A percentile compares a stretch with the other conserved stretches of the same genome.
These are phyloP conservation scores for Pseudoneurospora amorphoporcata DNA, from an alignment of 495 filamentous ascomycete species.

Conservation along the genomic window DNA sequence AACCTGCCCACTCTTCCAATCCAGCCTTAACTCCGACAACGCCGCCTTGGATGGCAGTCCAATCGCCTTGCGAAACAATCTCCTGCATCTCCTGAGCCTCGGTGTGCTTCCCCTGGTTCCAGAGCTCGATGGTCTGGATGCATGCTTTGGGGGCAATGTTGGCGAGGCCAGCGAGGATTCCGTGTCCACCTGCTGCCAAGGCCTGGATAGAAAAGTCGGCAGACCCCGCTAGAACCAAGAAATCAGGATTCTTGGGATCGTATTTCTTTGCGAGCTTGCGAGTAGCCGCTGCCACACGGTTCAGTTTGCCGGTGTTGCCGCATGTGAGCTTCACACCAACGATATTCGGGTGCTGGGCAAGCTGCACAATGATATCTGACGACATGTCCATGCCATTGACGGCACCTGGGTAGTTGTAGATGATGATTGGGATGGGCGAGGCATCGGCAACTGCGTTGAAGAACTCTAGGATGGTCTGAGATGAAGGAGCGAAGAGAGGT, in stretches of 20 bases:
- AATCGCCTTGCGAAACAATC: constrained; percentile 72
- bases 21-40: constrained; percentile 80
- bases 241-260: constrained; percentile 47
- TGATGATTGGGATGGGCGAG: constrained; percentile 77
- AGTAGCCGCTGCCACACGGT: constrained; percentile 70
- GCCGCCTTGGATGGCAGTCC: constrained; percentile 77
- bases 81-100: constrained; percentile 72
- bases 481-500: constrained; percentile 42
- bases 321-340: constrained; percentile 88
- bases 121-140: constrained; percentile 62
- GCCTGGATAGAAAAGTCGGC: constrained; percentile 85
- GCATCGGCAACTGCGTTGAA: constrained; percentile 70
- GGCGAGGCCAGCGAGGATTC: constrained; percentile 73
- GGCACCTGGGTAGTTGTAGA: constrained; percentile 90
- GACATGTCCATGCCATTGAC: constrained; percentile 72
- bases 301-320: constrained; percentile 88
- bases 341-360: constrained; percentile 75
- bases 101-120: constrained; percentile 51
- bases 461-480: constrained; percentile 61
- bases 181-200: constrained; percentile 71
- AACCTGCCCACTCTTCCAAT: constrained; percentile 65
- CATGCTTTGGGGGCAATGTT: constrained; percentile 77
- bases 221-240: constrained; percentile 78
- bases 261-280: constrained; percentile 58
- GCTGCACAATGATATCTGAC: constrained; percentile 65